Percentiles rank a stretch among this genome's conserved stretches.
Evolutionary conservation across 2,329 filamentous ascomycete genomes (phyloP).

Genomic region (Aureobasidium musti): DNA sequence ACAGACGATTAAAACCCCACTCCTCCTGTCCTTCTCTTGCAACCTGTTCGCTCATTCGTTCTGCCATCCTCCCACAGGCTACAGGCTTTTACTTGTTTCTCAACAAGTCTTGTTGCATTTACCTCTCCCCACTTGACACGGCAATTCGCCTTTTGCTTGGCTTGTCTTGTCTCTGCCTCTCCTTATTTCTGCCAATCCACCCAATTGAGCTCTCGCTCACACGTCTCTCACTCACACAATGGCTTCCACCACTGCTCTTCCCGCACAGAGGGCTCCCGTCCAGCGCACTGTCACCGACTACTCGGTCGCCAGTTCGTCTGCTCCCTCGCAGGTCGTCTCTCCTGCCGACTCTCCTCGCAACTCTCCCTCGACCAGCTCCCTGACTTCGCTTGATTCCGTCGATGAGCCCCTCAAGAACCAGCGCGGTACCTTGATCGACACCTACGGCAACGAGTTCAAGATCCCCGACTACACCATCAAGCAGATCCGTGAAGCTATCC

Average conservation of each 20-base stretch:
- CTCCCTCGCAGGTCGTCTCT: conserved; percentile 57
- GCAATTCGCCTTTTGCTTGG: conserved; percentile 22
- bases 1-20: conserved; percentile 20
- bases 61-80: conserved; percentile 18
- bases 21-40: conserved; percentile 16
- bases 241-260: conserved; percentile 53
- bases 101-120: conserved; percentile 20
- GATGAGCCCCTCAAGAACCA: conserved; percentile 54
- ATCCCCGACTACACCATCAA: conserved; percentile 97
- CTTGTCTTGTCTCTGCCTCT: conserved; percentile 16
- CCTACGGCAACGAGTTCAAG: conserved; percentile 92
- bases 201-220: conserved; percentile 21
- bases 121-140: not conserved
- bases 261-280: conserved; percentile 50
- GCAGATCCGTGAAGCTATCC: conserved; percentile 94
- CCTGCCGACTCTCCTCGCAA: conserved; percentile 61
- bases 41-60: conserved; percentile 22
- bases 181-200: conserved; percentile 13
- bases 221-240: conserved; percentile 28
- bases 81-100: conserved; percentile 8
- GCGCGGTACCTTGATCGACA: conserved; percentile 76
- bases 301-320: conserved; percentile 54
- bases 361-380: conserved; percentile 81
- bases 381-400: conserved; percentile 82
- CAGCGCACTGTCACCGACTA: conserved; percentile 54